Evolutionary conservation across 805 yeast genomes (phyloP), one percentile per base, ranked within the genome.

Genomic region (Saccharomycopsis schoenii): DNA sequence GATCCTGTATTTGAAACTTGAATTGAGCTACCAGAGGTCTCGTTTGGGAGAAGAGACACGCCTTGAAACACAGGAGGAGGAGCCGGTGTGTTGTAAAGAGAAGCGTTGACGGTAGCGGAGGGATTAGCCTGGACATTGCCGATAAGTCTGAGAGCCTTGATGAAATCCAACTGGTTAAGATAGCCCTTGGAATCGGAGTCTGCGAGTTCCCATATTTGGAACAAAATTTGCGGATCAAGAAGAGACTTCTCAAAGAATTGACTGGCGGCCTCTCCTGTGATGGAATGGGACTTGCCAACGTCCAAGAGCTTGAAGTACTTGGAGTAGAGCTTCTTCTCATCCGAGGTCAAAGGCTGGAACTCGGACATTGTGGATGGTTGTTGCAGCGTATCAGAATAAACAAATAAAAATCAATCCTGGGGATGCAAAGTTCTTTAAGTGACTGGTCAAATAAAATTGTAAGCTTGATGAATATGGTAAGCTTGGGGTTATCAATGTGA

Each of bases 131-230:
- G 98, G 55, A 89, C 85, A 70, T 89, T 88, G 34, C 96, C 96
- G 68, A 94, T 88, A 66, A 90, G 76, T 71, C 99, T 82, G 83
- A 94, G 80, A 21, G 97, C 97, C 59, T 84, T 80, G 64, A 88
- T 82, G 73, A 94, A 94, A 29, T 92, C 93, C 61, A 80, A 78
- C 69, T 85, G 89, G 67, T 86, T 86, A 65, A 94, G 77, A 68
- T 85, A 88, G 0, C 99, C 99, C 65, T 84, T 79, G 74, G 90
- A 90, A 62, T 83, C 85, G n/a, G 82, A 80, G 73, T 94, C 99
- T n/a, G 97, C 91, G 41, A 88, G 71, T 71, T 88, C 92, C 99
- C 99, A 94, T 65, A 94, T 85, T 72, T 91, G 94, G 10, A 97
- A 96, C 41, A 94, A 77, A 37, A 81, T 75, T 17, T 84, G 77